These are phyloP conservation scores for Syzygium jambos DNA, from an alignment of 345 rosid species.

Conservation along the genomic window DNA sequence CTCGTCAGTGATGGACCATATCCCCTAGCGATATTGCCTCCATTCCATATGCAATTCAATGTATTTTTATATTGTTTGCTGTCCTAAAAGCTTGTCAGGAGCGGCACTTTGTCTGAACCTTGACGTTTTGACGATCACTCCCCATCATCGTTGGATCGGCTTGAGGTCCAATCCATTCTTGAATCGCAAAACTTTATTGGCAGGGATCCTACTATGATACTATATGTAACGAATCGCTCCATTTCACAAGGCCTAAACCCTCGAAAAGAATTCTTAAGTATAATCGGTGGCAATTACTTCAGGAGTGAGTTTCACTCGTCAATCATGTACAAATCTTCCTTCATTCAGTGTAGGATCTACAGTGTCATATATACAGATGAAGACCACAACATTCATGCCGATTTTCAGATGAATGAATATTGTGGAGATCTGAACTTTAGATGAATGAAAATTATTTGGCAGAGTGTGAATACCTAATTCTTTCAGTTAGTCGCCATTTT, in stretches of 20 bases:
- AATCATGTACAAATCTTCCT: background rate
- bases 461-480: background rate
- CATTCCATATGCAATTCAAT: background rate
- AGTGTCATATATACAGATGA: background rate
- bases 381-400: background rate
- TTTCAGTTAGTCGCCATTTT: background rate
- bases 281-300: rapidly evolving
- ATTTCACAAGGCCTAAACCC: background rate
- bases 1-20: background rate
- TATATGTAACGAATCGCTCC: background rate
- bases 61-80: background rate
- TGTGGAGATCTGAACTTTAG: background rate
- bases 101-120: background rate
- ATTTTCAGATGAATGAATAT: background rate
- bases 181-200: background rate
- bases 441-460: background rate
- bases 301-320: background rate
- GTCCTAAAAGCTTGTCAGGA: background rate
- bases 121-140: background rate
- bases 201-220: background rate
- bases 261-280: background rate
- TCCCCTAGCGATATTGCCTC: background rate
- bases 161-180: background rate
- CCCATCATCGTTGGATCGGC: background rate
- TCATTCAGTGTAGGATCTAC: background rate